These are phyloP conservation scores for Taiwanofungus camphoratus DNA, from an alignment of 1,284 basidiomycete species.

Conservation along the genomic window DNA sequence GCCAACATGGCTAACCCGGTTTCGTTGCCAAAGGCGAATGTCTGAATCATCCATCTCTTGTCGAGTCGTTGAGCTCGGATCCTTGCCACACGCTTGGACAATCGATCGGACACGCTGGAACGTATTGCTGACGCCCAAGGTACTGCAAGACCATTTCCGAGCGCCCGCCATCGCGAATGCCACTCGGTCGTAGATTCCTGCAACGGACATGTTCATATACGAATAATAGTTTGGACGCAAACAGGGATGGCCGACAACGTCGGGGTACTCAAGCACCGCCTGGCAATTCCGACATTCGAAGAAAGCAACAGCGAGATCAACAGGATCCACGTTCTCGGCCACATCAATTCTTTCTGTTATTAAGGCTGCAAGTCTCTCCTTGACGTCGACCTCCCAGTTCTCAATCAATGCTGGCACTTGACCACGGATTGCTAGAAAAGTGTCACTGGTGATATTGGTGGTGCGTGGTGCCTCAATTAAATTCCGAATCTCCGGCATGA, in stretches of 20 bases:
- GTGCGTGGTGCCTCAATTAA: not conserved
- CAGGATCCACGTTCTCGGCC: not conserved
- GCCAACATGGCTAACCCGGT: not conserved
- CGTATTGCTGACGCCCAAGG: not conserved
- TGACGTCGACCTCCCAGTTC: not conserved
- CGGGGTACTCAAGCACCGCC: not conserved
- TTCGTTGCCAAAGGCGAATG: not conserved
- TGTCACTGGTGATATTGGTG: not conserved
- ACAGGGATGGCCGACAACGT: not conserved
- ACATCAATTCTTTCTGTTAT: not conserved
- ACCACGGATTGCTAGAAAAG: not conserved
- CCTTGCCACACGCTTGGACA: not conserved
- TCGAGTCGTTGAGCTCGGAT: not conserved
- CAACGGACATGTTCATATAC: no score
- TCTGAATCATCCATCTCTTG: not conserved
- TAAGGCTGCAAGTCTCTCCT: not conserved
- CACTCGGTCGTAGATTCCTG: not conserved
- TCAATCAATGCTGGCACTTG: not conserved
- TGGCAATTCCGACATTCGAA: not conserved
- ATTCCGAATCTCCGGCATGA: not conserved
- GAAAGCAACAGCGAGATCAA: not conserved
- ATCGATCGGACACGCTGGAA: not conserved
- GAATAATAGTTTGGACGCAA: not conserved
- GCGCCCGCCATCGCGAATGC: not conserved
- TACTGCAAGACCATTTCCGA: not conserved